phyloP scores from a whole-genome alignment of 371 early-diverging fungal genomes.

The Mortierella sp. region DNA sequence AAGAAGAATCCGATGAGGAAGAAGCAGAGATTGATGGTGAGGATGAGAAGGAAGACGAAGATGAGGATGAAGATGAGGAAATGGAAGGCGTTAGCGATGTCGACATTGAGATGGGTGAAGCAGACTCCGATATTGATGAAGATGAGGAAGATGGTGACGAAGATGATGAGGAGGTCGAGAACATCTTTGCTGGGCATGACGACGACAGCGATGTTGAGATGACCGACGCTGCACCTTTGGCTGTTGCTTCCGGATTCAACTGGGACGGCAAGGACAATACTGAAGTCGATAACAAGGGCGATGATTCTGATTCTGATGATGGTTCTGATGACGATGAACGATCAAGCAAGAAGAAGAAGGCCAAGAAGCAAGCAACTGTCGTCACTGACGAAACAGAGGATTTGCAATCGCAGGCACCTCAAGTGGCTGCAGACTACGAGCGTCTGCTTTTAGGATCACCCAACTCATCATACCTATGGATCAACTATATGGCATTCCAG shows the following conservation, averaged over 20 bases:
- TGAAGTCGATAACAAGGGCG: conserved; percentile 55
- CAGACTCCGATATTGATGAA: conserved; percentile 54
- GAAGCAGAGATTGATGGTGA: conserved; percentile 57
- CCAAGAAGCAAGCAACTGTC: conserved; percentile 60
- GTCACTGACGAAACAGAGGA: conserved; percentile 71
- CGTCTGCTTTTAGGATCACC: conserved; percentile 93
- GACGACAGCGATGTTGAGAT: conserved; percentile 66
- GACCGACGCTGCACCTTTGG: conserved; percentile 47
- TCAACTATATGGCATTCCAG: conserved; percentile 98
- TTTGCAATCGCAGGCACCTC: conserved; percentile 66
- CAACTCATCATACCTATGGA: conserved; percentile 96
- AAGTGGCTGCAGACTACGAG: conserved; percentile 84
- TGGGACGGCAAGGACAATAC: conserved; percentile 69
- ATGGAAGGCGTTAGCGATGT: conserved; percentile 50
- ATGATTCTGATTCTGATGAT: conserved; percentile 31
- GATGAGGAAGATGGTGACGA: conserved; percentile 59
- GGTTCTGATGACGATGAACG: conserved; percentile 58
- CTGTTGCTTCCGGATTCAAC: conserved; percentile 65
- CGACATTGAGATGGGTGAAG: conserved; percentile 57
- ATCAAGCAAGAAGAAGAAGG: conserved; percentile 62
- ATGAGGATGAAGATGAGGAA: conserved; percentile 42
- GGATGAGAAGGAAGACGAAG: conserved; percentile 57
- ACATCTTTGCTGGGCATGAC: conserved; percentile 28
- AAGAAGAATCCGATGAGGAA: conserved; percentile 60
- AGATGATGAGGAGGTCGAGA: conserved; percentile 63